These are phyloP conservation scores for Tulasnella sp. DNA, from an alignment of 768 basidiomycete species.

Conservation along the genomic window DNA sequence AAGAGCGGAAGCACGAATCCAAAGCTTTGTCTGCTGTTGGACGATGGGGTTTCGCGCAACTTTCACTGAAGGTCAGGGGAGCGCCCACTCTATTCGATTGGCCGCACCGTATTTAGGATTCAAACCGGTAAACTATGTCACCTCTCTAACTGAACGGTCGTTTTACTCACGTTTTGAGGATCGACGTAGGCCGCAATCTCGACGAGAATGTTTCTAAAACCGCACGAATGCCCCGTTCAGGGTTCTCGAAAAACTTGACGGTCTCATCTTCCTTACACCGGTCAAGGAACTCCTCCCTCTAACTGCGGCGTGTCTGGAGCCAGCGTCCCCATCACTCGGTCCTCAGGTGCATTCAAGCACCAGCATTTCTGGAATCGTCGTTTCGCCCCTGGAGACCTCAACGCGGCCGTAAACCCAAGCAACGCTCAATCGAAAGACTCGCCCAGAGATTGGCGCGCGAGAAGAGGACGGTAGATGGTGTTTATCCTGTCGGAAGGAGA, in stretches of 20 bases:
- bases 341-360: not conserved
- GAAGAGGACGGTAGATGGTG: slow-evolving; percentile 94
- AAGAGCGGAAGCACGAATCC: slow-evolving; percentile 45
- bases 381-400: slow-evolving; percentile 48
- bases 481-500: slow-evolving; percentile 93
- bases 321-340: slow-evolving; percentile 57
- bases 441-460: slow-evolving; percentile 59
- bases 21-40: slow-evolving; percentile 42
- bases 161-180: not conserved
- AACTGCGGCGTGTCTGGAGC: slow-evolving; percentile 43
- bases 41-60: slow-evolving; percentile 75
- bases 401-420: slow-evolving; percentile 36
- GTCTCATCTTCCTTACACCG: slow-evolving; percentile 50
- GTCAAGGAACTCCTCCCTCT: slow-evolving; percentile 31
- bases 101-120: slow-evolving; percentile 85
- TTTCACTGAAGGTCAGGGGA: slow-evolving; percentile 81
- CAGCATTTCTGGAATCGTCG: not conserved
- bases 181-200: slow-evolving; percentile 75
- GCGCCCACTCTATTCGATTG: slow-evolving; percentile 84
- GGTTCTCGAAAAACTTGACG: slow-evolving; percentile 63
- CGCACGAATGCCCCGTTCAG: slow-evolving; percentile 91
- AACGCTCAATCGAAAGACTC: slow-evolving; percentile 41
- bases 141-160: not conserved
- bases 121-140: slow-evolving; percentile 64
- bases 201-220: slow-evolving; percentile 81